These are phyloP conservation scores for Salvia splendens DNA, from an alignment of 257 asterid species.

Conservation along the genomic window DNA sequence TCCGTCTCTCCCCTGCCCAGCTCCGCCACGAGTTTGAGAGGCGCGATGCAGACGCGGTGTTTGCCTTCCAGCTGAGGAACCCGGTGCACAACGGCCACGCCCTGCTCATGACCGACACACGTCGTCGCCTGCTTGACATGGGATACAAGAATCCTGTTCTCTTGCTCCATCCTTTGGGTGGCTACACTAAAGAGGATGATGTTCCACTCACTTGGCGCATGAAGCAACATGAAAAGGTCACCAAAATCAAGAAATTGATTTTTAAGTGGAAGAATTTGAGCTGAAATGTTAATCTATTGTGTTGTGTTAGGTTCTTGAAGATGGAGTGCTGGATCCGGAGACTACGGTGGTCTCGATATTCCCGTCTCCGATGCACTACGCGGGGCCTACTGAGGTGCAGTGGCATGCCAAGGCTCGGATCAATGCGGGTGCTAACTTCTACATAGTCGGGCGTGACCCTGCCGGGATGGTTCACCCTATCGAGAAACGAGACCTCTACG, in stretches of 20 bases:
- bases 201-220: slow-evolving; percentile 92
- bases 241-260: too few relatives aligned
- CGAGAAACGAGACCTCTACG: slow-evolving; percentile 85
- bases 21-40: slow-evolving; percentile 71
- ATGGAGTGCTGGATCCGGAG: slow-evolving; percentile 87
- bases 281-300: too few relatives aligned
- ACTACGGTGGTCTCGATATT: slow-evolving; percentile 91
- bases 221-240: slow-evolving; percentile 94
- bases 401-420: slow-evolving; percentile 99
- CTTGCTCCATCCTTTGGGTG: slow-evolving; percentile 87
- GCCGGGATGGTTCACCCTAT: slow-evolving; percentile 95
- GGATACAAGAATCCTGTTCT: slow-evolving; percentile 86
- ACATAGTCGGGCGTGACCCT: slow-evolving; percentile 90
- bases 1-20: slow-evolving; percentile 81
- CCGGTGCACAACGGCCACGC: slow-evolving; percentile 98
- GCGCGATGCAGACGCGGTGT: slow-evolving; percentile 87
- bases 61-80: slow-evolving; percentile 93
- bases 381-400: slow-evolving; percentile 97
- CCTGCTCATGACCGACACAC: slow-evolving; percentile 84
- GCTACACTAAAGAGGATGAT: slow-evolving; percentile 93
- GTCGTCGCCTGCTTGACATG: slow-evolving; percentile 86
- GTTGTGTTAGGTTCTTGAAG: slow-evolving; percentile 73
- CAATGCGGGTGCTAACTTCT: slow-evolving; percentile 93
- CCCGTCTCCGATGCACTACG: slow-evolving; percentile 98
- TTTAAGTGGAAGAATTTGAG: too few relatives aligned